A percentile compares a stretch with the other conserved stretches of the same genome.
Evolutionary conservation across 495 filamentous ascomycete species (phyloP).

Genomic region (Talaromyces nanjingensis): DNA sequence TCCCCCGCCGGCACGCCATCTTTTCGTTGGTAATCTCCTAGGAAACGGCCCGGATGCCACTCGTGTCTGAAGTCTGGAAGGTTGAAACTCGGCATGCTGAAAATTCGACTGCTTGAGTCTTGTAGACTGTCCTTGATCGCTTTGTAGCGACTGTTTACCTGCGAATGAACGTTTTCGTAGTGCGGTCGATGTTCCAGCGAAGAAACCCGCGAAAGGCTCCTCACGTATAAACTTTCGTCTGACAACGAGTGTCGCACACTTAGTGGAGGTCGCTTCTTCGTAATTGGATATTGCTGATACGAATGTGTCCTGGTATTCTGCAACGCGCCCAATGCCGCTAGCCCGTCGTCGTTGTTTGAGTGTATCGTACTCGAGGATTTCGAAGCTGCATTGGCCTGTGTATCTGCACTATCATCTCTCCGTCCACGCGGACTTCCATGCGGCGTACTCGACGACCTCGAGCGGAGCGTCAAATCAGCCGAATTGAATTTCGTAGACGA

Average conservation of each 20-base stretch:
- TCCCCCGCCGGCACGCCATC: neutral
- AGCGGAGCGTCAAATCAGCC: neutral
- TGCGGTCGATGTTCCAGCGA: conserved; percentile 75
- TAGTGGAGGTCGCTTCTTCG: conserved; percentile 10
- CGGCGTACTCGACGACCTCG: conserved; percentile 3
- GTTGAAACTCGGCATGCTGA: conserved; percentile 50
- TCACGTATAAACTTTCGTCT: conserved; percentile 63
- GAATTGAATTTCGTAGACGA: neutral
- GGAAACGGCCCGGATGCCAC: conserved; percentile 27
- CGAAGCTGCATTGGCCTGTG: neutral
- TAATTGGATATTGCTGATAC: neutral
- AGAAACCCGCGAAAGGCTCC: conserved; percentile 63
- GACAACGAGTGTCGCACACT: conserved; percentile 58
- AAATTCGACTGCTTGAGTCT: conserved; percentile 70
- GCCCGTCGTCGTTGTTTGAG: neutral
- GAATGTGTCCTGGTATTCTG: conserved; percentile 1
- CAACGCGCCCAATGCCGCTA: neutral
- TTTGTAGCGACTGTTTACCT: conserved; percentile 82
- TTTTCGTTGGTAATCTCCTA: conserved; percentile 14
- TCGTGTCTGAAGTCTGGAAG: conserved; percentile 43
- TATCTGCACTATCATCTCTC: neutral
- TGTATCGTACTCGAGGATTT: conserved; percentile 1
- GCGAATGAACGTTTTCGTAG: conserved; percentile 66
- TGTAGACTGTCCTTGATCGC: conserved; percentile 83
- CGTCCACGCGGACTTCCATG: neutral